A percentile compares a stretch with the other conserved stretches of the same genome.
These are phyloP conservation scores for Jasminum sambac DNA, from an alignment of 257 asterid species.

Conservation along the genomic window DNA sequence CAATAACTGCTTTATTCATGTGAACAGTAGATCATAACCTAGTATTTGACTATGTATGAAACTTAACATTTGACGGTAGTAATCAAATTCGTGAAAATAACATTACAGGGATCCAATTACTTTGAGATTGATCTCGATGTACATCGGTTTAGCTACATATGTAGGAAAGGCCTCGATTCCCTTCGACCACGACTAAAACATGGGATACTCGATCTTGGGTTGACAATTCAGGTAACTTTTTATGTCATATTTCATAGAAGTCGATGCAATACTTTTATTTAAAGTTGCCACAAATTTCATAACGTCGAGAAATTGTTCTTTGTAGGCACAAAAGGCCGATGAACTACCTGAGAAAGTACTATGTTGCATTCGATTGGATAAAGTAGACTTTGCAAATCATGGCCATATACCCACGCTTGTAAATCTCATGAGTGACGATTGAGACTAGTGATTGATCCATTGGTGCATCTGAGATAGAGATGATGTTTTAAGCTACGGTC, in stretches of 20 bases:
- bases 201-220: conserved; percentile 81
- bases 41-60: not conserved
- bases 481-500: conserved; percentile 18
- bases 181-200: conserved; percentile 69
- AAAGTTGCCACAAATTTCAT: not conserved
- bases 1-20: no score
- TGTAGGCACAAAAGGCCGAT: conserved; percentile 77
- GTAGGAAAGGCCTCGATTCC: conserved; percentile 80
- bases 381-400: conserved; percentile 60
- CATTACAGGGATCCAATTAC: conserved; percentile 67
- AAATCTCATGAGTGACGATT: conserved; percentile 20
- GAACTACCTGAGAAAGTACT: conserved; percentile 89
- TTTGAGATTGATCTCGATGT: conserved; percentile 92
- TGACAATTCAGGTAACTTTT: conserved; percentile 79
- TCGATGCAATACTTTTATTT: not conserved
- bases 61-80: not conserved
- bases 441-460: conserved; percentile 1
- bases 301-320: conserved; percentile 5
- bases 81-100: not conserved
- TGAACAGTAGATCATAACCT: not conserved
- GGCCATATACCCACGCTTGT: conserved; percentile 66
- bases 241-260: no score
- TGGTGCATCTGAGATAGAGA: conserved; percentile 4
- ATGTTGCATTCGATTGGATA: conserved; percentile 69
- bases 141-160: conserved; percentile 87